These are phyloP conservation scores for Chimonanthus praecox DNA, from an alignment of 164 flowering plant species.

Conservation along the genomic window DNA sequence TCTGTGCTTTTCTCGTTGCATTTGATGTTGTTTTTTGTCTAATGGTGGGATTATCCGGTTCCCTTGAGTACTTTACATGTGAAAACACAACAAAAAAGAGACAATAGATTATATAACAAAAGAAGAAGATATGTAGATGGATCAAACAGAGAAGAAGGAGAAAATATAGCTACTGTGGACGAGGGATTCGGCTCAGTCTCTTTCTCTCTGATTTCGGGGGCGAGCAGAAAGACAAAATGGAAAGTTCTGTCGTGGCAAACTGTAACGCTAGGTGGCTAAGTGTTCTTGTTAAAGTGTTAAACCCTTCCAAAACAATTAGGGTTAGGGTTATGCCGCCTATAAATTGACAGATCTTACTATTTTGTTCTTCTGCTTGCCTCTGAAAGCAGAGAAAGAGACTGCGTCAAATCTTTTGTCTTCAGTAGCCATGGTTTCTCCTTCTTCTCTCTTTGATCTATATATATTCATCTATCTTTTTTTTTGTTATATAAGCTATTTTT, in stretches of 20 bases:
- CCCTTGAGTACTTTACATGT: constrained; percentile 69
- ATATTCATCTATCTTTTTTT: neutral
- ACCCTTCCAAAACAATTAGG: neutral
- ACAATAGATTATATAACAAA: neutral
- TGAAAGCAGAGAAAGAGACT: neutral
- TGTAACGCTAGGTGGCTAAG: neutral
- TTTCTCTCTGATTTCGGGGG: neutral
- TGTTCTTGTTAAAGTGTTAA: too few species aligned
- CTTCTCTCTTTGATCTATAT: neutral
- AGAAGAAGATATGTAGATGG: neutral
- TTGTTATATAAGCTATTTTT: neutral
- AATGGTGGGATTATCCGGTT: constrained; percentile 64
- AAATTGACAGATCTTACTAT: neutral
- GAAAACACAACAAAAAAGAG: neutral
- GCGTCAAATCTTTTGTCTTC: neutral
- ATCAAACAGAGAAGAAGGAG: neutral
- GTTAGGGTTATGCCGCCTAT: constrained; percentile 4
- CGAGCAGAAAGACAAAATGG: neutral
- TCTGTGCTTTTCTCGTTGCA: too few species aligned
- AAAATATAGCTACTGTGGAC: constrained; percentile 1
- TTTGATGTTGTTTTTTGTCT: too few species aligned
- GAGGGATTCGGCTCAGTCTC: neutral
- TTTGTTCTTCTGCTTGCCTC: neutral
- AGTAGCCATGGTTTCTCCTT: constrained; percentile 4
- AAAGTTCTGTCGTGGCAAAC: neutral